Evolutionary conservation across 805 yeast species (phyloP), one percentile per base, ranked within the genome.

Genomic region (Tetrapisispora taiwanensis): DNA sequence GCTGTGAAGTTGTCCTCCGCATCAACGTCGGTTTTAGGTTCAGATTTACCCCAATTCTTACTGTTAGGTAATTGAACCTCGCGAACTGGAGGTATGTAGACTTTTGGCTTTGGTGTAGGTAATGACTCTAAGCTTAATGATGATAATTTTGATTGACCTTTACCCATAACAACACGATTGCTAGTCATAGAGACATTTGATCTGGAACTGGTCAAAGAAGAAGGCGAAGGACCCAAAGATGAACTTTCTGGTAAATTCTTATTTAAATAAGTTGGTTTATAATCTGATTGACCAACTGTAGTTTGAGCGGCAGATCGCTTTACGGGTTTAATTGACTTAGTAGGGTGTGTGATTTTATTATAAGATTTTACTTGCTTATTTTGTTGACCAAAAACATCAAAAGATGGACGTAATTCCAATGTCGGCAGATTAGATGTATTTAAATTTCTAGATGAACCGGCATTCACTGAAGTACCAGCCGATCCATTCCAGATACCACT

Each of bases 11-110:
- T 51, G 43, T 46, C 45, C 12, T 46, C 48, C 13, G 38, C 6
- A 7, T 17, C 27, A 7, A 37, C 13, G 4, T 28, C 38, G 3
- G 39, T 14, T 14, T 40, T 20, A n/a, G 24, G 9, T 3, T 42
- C 8, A 8, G 39, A 36, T 33, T 54, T 54, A 15, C 60, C 52
- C 72, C 71, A 63, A n/a, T 58, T 51, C 28, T 68, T 62, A 22
- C 68, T 67, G 34, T 64, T 66, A n/a, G 62, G 57, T 14, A 58
- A 41, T 7, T 50, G 51, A 1, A 62, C 55, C 50, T 62, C 77
- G 39, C 76, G 78, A 4, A 82, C 84, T 34, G 83, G 69, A 2
- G 88, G 85, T 43, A 75, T 69, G 19, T 50, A 43, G n/a, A 52
- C 55, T 35, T 50, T 59, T 20, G 57, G 56, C 42, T 56, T 57